A percentile compares a stretch with the other conserved stretches of the same genome.
These are phyloP conservation scores for Kalmusia sp. DNA, from an alignment of 2,329 filamentous ascomycete species.

Conservation along the genomic window DNA sequence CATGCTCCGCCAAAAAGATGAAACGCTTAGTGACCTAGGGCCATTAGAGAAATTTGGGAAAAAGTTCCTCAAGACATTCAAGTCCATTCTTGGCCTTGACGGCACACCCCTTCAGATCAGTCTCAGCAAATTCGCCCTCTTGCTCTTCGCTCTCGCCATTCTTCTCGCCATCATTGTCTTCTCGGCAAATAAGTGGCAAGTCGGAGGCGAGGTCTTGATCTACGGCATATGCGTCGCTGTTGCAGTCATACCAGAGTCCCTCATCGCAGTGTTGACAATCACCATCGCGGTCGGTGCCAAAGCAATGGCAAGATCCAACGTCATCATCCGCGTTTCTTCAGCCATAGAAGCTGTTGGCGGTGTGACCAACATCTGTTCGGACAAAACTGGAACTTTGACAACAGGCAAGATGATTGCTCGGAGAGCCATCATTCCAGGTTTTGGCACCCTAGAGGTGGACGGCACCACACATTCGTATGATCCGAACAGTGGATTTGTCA, in stretches of 20 bases:
- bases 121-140: conserved; percentile 82
- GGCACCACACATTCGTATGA: conserved; percentile 45
- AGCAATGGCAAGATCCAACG: conserved; percentile 49
- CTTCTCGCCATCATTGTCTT: conserved; percentile 74
- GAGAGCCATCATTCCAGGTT: conserved; percentile 46
- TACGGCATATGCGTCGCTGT: conserved; percentile 57
- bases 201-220: conserved; percentile 53
- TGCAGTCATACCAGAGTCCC: conserved; percentile 57
- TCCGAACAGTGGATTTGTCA: conserved; percentile 42
- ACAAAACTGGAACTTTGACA: conserved; percentile 50
- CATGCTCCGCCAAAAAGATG: conserved; percentile 68
- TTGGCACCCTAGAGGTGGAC: conserved; percentile 41
- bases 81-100: conserved; percentile 68
- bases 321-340: conserved; percentile 49
- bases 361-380: conserved; percentile 51
- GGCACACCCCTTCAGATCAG: conserved; percentile 87
- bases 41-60: conserved; percentile 34
- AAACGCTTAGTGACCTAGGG: conserved; percentile 57
- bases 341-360: conserved; percentile 51
- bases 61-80: conserved; percentile 47
- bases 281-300: conserved; percentile 61
- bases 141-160: conserved; percentile 78
- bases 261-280: conserved; percentile 72
- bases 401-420: conserved; percentile 51
- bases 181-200: conserved; percentile 62